A percentile compares a stretch with the other conserved stretches of the same genome.
Conservation (phyloP, 768 basidiomycete genomes). For the Serendipita indica region DNA sequence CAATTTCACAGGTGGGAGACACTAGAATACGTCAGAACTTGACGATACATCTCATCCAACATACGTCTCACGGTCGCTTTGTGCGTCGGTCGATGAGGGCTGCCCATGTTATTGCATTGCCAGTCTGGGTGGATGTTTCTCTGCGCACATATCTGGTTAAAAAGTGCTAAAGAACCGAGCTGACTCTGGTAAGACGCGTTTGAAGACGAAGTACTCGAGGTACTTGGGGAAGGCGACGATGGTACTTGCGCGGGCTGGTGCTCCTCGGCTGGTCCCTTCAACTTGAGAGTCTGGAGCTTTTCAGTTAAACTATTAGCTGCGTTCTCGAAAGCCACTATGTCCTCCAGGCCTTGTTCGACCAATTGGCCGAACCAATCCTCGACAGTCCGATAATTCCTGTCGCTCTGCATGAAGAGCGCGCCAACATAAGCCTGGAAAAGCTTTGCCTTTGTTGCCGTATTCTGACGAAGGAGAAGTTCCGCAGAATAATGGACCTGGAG, state of each 20-base stretch:
- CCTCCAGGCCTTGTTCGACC: background rate
- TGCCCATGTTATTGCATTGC: background rate
- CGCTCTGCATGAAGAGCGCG: background rate
- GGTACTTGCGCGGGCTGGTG: no score
- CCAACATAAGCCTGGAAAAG: slow-evolving; percentile 4
- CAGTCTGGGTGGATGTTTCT: background rate
- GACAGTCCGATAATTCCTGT: background rate
- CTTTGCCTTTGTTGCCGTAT: background rate
- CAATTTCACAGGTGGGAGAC: background rate
- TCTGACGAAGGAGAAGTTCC: background rate
- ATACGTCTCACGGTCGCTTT: background rate
- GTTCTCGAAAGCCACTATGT: background rate
- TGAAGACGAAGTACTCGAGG: no score
- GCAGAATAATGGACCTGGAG: background rate
- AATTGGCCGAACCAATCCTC: background rate
- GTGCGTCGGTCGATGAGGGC: background rate
- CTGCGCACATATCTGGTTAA: background rate
- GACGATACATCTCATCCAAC: background rate
- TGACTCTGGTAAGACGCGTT: no score
- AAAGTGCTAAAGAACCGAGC: no score
- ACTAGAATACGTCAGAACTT: background rate
- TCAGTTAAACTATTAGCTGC: no score
- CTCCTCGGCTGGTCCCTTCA: no score
- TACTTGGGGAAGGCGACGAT: no score
- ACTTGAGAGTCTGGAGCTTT: no score